Evolutionary conservation across 192 early-diverging fungal genomes (phyloP).

Genomic region (Podila minutissima): DNA sequence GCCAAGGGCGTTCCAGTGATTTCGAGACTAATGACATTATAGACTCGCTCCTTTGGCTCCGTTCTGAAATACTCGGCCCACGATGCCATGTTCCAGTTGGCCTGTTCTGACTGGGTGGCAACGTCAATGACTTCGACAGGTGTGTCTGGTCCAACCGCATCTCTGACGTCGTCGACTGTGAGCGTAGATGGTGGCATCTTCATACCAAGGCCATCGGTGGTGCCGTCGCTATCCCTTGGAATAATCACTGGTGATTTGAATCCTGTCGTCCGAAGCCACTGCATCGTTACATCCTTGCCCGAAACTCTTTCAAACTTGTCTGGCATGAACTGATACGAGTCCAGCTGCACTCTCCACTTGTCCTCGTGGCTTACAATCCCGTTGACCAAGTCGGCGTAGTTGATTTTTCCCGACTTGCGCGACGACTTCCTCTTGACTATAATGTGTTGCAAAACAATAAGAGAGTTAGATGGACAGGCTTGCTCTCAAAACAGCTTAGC

Average conservation of each 20-base stretch:
- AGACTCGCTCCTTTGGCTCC: conserved; percentile 71
- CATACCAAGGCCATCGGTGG: conserved; percentile 81
- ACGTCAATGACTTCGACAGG: conserved; percentile 92
- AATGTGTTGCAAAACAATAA: not conserved
- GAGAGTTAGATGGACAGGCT: not conserved
- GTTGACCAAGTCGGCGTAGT: conserved; percentile 88
- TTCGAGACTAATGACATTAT: conserved; percentile 92
- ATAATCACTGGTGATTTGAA: conserved; percentile 82
- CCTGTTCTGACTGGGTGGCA: conserved; percentile 82
- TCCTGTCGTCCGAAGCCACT: conserved; percentile 70
- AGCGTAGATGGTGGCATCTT: conserved; percentile 72
- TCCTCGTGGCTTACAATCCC: conserved; percentile 80
- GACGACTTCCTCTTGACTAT: conserved; percentile 64
- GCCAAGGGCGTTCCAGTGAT: conserved; percentile 80
- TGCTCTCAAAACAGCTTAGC: not conserved
- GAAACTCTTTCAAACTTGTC: conserved; percentile 74
- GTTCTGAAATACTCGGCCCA: conserved; percentile 86
- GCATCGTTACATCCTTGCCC: conserved; percentile 73
- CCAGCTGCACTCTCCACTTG: conserved; percentile 82
- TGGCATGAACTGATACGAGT: conserved; percentile 69
- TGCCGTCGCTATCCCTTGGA: conserved; percentile 32
- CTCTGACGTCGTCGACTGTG: conserved; percentile 70
- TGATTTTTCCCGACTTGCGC: conserved; percentile 66
- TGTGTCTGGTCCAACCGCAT: conserved; percentile 65
- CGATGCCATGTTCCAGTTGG: conserved; percentile 81